Conservation (phyloP, 495 filamentous ascomycete genomes). For the Penicillium lividum region DNA sequence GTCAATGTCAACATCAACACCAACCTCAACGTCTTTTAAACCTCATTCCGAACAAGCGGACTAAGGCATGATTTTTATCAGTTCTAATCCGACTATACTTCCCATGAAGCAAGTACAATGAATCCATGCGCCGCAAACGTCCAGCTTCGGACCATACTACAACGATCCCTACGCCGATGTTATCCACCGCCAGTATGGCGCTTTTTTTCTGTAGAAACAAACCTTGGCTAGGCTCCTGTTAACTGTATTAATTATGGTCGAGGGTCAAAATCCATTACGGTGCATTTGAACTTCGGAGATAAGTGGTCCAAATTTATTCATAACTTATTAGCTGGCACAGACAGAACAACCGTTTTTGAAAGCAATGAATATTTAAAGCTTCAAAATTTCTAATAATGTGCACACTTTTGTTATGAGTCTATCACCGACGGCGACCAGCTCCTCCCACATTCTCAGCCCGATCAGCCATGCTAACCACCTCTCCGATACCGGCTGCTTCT, state of each 20-base stretch:
- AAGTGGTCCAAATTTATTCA: no score
- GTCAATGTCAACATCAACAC: conserved; percentile 13
- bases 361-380: background rate
- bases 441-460: conserved; percentile 57
- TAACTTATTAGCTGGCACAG: no score
- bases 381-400: background rate
- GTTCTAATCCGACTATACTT: background rate
- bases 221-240: background rate
- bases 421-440: conserved; percentile 59
- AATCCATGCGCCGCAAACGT: background rate
- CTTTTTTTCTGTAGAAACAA: no score
- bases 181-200: no score
- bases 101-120: background rate
- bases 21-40: background rate
- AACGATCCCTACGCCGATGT: no score
- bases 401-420: background rate
- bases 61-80: background rate
- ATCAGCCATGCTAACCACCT: conserved; percentile 86
- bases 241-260: background rate
- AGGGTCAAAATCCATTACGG: no score
- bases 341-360: no score
- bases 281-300: no score
- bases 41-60: background rate
- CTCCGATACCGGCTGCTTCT: conserved; percentile 91
- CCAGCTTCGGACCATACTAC: background rate